phyloP scores from a whole-genome alignment of 495 filamentous ascomycete species.

The Terfezia claveryi region DNA sequence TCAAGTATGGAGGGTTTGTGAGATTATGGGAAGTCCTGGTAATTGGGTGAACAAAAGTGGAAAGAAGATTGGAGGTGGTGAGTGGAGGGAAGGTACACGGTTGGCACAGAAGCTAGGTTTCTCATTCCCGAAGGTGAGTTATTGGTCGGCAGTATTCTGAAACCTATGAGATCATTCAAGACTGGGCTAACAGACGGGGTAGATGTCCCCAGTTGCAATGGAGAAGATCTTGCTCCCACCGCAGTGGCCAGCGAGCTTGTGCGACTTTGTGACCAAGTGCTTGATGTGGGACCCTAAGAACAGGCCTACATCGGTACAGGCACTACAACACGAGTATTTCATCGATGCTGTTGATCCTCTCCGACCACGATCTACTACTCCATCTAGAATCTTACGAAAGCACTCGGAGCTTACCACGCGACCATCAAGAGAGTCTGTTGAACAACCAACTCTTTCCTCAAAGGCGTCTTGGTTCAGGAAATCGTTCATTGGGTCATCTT shows the following conservation, averaged over 20 bases:
- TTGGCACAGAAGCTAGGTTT: constrained; percentile 92
- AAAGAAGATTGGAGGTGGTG: constrained; percentile 73
- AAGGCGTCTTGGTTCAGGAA: constrained; percentile 94
- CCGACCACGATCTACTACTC: constrained; percentile 67
- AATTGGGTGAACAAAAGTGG: constrained; percentile 92
- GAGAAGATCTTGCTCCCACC: constrained; percentile 76
- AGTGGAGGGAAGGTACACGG: constrained; percentile 88
- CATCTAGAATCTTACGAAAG: constrained; percentile 62
- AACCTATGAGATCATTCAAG: constrained; percentile 1
- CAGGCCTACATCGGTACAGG: constrained; percentile 84
- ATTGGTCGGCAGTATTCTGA: constrained; percentile 5
- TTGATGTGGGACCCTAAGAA: constrained; percentile 97
- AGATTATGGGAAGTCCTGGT: constrained; percentile 98
- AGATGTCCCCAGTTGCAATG: constrained; percentile 97
- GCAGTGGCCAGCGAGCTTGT: constrained; percentile 75
- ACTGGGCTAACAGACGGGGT: constrained; percentile 9
- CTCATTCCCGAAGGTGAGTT: constrained; percentile 68
- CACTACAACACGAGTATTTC: constrained; percentile 86
- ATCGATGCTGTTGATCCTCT: constrained; percentile 85
- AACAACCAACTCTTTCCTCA: constrained; percentile 37
- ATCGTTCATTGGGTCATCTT: constrained; percentile 46
- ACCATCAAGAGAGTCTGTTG: constrained; percentile 37
- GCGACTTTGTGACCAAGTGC: constrained; percentile 93
- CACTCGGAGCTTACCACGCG: constrained; percentile 58
- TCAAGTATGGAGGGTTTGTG: constrained; percentile 96